Evolutionary conservation across 177 flowering plant species (phyloP), one percentile per base, ranked within the genome.

Genomic region (Vitis hybrid): DNA sequence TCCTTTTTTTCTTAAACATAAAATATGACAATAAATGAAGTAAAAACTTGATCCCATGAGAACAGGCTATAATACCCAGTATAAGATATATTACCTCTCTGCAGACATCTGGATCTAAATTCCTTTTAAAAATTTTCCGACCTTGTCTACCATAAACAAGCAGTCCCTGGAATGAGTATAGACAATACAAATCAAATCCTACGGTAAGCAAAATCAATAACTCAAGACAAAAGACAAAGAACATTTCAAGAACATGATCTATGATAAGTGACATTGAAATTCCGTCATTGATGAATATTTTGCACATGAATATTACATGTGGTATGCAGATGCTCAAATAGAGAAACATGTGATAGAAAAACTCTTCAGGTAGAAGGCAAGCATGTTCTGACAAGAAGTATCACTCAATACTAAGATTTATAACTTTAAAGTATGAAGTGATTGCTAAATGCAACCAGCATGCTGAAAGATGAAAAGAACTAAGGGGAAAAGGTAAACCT

Each of bases 71-170:
- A n/a, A 5, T 7, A 0, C 49, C 45, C 13, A 12, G 45, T 18
- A 19, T 19, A 16, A 18, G 50, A 45, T 26, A 20, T 14, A 54
- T 74, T 84, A 95, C 99, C 94, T 93, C 90, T 83, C 88, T 83
- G 81, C 98, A 93, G 59, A 93, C 76, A 77, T 68, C 50, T 54
- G 82, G 84, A 77, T 95, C 92, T 71, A 95, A 81, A 75, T 80
- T 89, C 65, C 80, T 82, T 80, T 89, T 87, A 70, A 61, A 90
- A 75, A 93, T 85, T 78, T 91, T 94, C 53, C 80, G 88, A 48
- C 99, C 99, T 80, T 91, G 92, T 75, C 77, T 89, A 61, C 99
- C 98, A 78, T 93, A 93, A 45, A 93, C 97, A 76, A 93, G 91
- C 83, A 95, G 81, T 60, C 99, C 99, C 99, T 93, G 80, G 4